These are phyloP conservation scores for Saccharomycopsis fibuligera DNA, from an alignment of 805 yeast species.

Conservation along the genomic window DNA sequence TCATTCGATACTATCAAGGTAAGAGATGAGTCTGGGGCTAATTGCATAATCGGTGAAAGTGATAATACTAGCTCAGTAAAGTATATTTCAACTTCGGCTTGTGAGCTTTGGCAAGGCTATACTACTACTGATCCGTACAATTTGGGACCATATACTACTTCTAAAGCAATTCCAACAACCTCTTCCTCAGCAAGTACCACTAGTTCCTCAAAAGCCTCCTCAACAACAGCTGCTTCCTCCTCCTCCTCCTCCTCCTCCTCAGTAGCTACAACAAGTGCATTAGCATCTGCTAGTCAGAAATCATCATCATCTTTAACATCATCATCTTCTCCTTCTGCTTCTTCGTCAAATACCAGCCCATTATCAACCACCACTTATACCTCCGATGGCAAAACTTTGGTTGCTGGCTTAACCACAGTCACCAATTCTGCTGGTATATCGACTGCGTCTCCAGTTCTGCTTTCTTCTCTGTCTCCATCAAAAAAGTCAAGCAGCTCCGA, in stretches of 20 bases:
- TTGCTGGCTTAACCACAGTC: neutral
- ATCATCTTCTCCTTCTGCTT: constrained; percentile 3
- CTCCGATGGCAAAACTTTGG: neutral
- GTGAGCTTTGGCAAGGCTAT: neutral
- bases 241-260: constrained; percentile 17
- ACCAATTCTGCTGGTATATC: neutral
- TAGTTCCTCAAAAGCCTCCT: constrained; percentile 14
- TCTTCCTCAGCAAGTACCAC: constrained; percentile 12
- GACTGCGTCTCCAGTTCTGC: neutral
- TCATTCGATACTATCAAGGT: neutral
- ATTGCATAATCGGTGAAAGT: constrained; percentile 5
- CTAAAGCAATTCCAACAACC: constrained; percentile 1
- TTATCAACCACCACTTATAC: neutral
- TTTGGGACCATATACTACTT: neutral
- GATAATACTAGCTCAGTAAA: neutral
- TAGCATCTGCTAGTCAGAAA: constrained; percentile 21
- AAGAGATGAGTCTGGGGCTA: constrained; percentile 13
- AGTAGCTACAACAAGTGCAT: constrained; percentile 16
- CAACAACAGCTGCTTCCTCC: constrained; percentile 1
- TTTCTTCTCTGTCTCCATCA: neutral
- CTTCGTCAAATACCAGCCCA: neutral
- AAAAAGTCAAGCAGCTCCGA: neutral
- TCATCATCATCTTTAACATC: constrained; percentile 11
- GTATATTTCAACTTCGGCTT: neutral
- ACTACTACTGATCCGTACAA: neutral